phyloP scores from a whole-genome alignment of 805 yeast genomes.

The Ogataea sp. region DNA sequence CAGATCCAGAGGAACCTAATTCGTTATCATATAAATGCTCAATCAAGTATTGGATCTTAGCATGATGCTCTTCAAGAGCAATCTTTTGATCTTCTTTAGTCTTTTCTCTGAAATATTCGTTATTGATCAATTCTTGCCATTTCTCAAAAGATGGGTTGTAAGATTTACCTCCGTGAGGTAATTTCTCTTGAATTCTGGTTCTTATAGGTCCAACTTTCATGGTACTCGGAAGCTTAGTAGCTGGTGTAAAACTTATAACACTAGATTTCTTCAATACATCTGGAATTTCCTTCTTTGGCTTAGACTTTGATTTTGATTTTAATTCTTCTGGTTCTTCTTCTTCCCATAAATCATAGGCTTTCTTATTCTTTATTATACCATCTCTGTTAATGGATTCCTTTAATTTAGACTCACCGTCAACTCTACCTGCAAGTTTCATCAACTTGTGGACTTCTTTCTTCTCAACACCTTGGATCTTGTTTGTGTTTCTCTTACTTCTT shows the following conservation, averaged over 20 bases:
- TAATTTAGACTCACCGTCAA: constrained; percentile 42
- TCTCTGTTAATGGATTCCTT: constrained; percentile 52
- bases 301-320: constrained; percentile 10
- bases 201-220: constrained; percentile 42
- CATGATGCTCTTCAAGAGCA: constrained; percentile 53
- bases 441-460: constrained; percentile 56
- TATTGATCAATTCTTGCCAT: constrained; percentile 67
- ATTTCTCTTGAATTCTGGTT: constrained; percentile 38
- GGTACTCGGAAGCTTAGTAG: constrained; percentile 50
- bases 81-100: constrained; percentile 57
- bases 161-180: constrained; percentile 84
- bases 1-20: constrained; percentile 24
- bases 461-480: constrained; percentile 51
- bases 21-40: constrained; percentile 54
- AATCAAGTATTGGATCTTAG: constrained; percentile 57
- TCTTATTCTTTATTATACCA: constrained; percentile 46
- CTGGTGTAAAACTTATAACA: constrained; percentile 37
- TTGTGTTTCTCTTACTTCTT: constrained; percentile 29
- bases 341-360: constrained; percentile 68
- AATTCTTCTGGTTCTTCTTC: constrained; percentile 15
- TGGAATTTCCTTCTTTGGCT: constrained; percentile 31
- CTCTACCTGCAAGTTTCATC: constrained; percentile 72
- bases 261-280: constrained; percentile 25
- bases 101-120: constrained; percentile 60
- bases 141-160: constrained; percentile 82